These are phyloP conservation scores for Aegilops tauschii DNA, from an alignment of 176 grass and related monocot species.

Conservation along the genomic window DNA sequence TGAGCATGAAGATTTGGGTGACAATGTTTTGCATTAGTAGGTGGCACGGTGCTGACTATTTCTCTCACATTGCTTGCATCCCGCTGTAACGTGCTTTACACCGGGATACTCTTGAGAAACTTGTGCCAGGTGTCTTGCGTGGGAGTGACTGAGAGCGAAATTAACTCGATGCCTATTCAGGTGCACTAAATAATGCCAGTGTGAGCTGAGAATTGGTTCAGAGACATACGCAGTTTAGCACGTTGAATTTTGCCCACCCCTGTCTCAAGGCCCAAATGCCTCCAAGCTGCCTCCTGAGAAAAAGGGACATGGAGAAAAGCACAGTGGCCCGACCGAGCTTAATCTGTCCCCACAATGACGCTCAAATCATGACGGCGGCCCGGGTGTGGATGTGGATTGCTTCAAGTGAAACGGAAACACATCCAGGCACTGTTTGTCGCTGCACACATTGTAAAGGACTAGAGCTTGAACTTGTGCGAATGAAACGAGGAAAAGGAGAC, in stretches of 20 bases:
- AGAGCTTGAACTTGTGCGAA: background rate
- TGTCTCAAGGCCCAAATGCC: slow-evolving; percentile 32
- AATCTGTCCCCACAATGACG: background rate
- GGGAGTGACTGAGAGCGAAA: background rate
- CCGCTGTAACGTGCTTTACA: background rate
- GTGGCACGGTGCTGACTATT: slow-evolving; percentile 20
- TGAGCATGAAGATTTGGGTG: slow-evolving; percentile 7
- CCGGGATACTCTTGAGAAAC: background rate
- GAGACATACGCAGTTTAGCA: background rate
- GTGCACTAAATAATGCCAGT: background rate
- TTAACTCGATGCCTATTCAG: background rate
- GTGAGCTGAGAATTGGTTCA: background rate
- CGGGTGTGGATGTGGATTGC: too few species aligned
- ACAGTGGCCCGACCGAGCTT: background rate
- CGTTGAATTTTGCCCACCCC: slow-evolving; percentile 19
- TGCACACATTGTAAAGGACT: background rate
- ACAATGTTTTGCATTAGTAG: slow-evolving; percentile 25
- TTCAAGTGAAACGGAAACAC: too few species aligned
- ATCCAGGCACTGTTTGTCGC: background rate
- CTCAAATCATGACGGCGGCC: background rate
- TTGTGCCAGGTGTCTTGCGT: too few species aligned
- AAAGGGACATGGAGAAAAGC: background rate
- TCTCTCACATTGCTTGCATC: background rate
- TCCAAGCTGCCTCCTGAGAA: slow-evolving; percentile 24
- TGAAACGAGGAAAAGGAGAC: background rate